Percentiles rank a stretch among this genome's conserved stretches.
phyloP scores from a whole-genome alignment of 2,329 filamentous ascomycete species.

The Helminthosporium solani region DNA sequence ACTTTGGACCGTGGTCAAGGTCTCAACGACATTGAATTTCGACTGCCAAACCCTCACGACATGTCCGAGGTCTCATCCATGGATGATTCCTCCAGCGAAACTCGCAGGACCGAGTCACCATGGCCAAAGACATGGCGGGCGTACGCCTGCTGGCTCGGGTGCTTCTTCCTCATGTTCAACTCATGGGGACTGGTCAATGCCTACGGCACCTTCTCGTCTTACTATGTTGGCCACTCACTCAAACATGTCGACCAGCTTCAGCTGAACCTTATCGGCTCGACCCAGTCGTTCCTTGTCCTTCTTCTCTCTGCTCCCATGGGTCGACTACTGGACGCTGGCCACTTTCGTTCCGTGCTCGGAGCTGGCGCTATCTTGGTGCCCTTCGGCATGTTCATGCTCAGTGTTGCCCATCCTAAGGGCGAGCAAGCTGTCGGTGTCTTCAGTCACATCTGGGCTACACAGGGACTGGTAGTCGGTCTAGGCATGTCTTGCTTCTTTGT shows the following conservation, averaged over 20 bases:
- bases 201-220: constrained; percentile 53
- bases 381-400: constrained; percentile 49
- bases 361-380: constrained; percentile 47
- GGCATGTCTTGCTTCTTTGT: constrained; percentile 58
- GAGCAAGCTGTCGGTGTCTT: constrained; percentile 42
- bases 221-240: constrained; percentile 50
- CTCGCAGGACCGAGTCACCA: constrained; percentile 34
- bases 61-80: constrained; percentile 27
- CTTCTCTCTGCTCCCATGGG: constrained; percentile 50
- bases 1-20: constrained; percentile 19
- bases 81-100: constrained; percentile 16
- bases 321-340: constrained; percentile 51
- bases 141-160: constrained; percentile 47
- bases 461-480: constrained; percentile 50
- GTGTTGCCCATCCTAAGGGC: constrained; percentile 43
- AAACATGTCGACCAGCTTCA: constrained; percentile 42
- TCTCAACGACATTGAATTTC: constrained; percentile 20
- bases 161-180: constrained; percentile 55
- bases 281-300: constrained; percentile 51
- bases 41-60: constrained; percentile 27
- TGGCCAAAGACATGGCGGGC: constrained; percentile 51
- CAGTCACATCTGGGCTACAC: constrained; percentile 48
- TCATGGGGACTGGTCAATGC: constrained; percentile 52
- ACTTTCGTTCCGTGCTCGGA: constrained; percentile 43
- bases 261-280: constrained; percentile 52